phyloP scores from a whole-genome alignment of 768 basidiomycete species.

The Suillus placidus region DNA sequence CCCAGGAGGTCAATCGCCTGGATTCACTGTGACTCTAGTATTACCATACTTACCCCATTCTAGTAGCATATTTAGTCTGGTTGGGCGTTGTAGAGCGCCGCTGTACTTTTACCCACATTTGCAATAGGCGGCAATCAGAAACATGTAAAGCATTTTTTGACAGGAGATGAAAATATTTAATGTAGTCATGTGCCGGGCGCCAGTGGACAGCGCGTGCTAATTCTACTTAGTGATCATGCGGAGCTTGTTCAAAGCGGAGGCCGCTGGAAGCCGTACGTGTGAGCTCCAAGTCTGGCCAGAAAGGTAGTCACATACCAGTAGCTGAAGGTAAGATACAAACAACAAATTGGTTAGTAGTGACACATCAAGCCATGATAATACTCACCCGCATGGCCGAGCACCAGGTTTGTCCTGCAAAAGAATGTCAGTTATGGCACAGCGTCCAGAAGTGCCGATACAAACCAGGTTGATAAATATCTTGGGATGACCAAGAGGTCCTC shows the following conservation, averaged over 20 bases:
- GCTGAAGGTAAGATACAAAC: conserved; percentile 27
- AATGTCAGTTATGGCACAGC: conserved; percentile 13
- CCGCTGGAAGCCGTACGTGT: conserved; percentile 54
- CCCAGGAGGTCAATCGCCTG: conserved; percentile 14
- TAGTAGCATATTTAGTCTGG: conserved; percentile 35
- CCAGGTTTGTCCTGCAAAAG: conserved; percentile 78
- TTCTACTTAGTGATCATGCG: conserved; percentile 47
- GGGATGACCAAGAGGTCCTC: conserved; percentile 93
- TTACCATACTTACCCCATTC: conserved; percentile 35
- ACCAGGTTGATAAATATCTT: conserved; percentile 97
- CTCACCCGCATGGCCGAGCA: conserved; percentile 88
- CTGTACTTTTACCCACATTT: conserved; percentile 33
- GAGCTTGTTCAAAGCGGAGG: conserved; percentile 85
- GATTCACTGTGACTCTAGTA: conserved; percentile 20
- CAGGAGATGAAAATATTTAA: background rate
- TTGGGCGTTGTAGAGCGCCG: conserved; percentile 34
- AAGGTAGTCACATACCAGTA: conserved; percentile 46
- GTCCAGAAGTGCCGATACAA: conserved; percentile 31
- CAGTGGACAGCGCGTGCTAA: background rate
- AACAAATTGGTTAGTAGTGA: conserved; percentile 7
- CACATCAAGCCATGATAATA: conserved; percentile 18
- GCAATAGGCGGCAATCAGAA: conserved; percentile 27
- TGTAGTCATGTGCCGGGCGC: background rate
- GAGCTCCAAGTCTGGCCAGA: background rate
- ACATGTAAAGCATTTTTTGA: conserved; percentile 5